Conservation (phyloP, 768 basidiomycete species). For the Neoboletus brunneissimus region DNA sequence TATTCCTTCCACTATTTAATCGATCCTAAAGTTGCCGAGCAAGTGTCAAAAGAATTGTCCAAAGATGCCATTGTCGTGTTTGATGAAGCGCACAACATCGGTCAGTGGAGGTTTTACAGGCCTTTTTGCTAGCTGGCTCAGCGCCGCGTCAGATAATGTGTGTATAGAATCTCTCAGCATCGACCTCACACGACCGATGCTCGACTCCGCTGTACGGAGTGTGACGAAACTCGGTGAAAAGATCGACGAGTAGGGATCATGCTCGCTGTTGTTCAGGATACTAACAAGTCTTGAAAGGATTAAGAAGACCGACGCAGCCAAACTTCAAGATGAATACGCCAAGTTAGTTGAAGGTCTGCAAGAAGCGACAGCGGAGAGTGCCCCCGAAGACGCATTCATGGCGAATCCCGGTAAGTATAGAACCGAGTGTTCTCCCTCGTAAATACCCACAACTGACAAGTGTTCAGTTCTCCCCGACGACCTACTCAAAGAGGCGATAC, state of each 20-base stretch:
- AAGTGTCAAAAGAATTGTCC: constrained; percentile 96
- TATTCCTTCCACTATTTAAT: constrained; percentile 99
- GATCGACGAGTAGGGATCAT: constrained; percentile 80
- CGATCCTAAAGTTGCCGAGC: constrained; percentile 98
- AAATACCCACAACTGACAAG: not conserved
- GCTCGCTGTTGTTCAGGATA: not conserved
- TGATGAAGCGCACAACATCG: constrained; percentile 99
- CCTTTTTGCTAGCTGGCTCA: constrained; percentile 1
- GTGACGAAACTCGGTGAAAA: constrained; percentile 83
- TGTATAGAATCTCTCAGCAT: constrained; percentile 98
- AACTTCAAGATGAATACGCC: constrained; percentile 94
- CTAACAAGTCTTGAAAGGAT: constrained; percentile 54
- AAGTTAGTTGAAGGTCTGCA: constrained; percentile 93
- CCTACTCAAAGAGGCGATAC: constrained; percentile 90
- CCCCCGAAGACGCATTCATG: constrained; percentile 80
- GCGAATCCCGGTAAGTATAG: constrained; percentile 76
- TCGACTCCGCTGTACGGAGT: constrained; percentile 90
- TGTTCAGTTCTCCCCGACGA: constrained; percentile 87
- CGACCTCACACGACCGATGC: constrained; percentile 95
- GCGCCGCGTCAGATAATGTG: constrained; percentile 71
- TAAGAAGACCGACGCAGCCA: constrained; percentile 88
- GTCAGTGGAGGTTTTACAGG: constrained; percentile 40
- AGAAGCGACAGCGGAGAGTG: constrained; percentile 56
- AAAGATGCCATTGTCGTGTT: constrained; percentile 99
- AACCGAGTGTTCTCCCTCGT: not conserved